A percentile compares a stretch with the other conserved stretches of the same genome.
These are phyloP conservation scores for Biscogniauxia sp. DNA, from an alignment of 2,329 filamentous ascomycete genomes.

Conservation along the genomic window DNA sequence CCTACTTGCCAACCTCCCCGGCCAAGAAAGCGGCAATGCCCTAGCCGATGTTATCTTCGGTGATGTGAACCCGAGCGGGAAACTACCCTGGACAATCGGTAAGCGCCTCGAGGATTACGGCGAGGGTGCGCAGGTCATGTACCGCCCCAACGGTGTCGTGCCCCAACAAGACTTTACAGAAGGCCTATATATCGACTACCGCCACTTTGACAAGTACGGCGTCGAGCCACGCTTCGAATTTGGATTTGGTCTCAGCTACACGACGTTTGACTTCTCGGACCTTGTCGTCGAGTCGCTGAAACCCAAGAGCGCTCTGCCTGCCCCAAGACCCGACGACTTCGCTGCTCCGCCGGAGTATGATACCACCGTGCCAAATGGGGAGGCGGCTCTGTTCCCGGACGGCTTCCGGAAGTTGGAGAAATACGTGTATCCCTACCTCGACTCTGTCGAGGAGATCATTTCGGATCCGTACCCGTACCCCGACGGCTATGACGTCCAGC, in stretches of 20 bases:
- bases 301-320: slow-evolving; percentile 43
- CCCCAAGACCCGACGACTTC: slow-evolving; percentile 40
- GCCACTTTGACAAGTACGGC: slow-evolving; percentile 75
- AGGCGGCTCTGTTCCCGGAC: slow-evolving; percentile 59
- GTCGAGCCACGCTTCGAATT: slow-evolving; percentile 81
- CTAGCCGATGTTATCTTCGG: slow-evolving; percentile 79
- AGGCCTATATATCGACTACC: slow-evolving; percentile 85
- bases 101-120: slow-evolving; percentile 75
- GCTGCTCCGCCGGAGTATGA: slow-evolving; percentile 53
- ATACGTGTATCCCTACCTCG: slow-evolving; percentile 72
- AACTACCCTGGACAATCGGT: slow-evolving; percentile 84
- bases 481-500: slow-evolving; percentile 50
- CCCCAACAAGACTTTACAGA: slow-evolving; percentile 84
- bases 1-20: slow-evolving; percentile 79
- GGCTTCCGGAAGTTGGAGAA: slow-evolving; percentile 62
- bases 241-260: slow-evolving; percentile 82
- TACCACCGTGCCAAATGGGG: slow-evolving; percentile 50
- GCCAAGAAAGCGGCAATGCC: slow-evolving; percentile 82
- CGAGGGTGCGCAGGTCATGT: slow-evolving; percentile 65
- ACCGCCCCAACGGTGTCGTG: slow-evolving; percentile 63
- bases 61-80: slow-evolving; percentile 73
- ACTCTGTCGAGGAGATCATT: slow-evolving; percentile 44
- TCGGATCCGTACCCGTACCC: slow-evolving; percentile 48
- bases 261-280: slow-evolving; percentile 63
- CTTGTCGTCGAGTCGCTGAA: slow-evolving; percentile 46